These are phyloP conservation scores for Anthracocystis setariae DNA, from an alignment of 1,284 basidiomycete genomes.

Conservation along the genomic window DNA sequence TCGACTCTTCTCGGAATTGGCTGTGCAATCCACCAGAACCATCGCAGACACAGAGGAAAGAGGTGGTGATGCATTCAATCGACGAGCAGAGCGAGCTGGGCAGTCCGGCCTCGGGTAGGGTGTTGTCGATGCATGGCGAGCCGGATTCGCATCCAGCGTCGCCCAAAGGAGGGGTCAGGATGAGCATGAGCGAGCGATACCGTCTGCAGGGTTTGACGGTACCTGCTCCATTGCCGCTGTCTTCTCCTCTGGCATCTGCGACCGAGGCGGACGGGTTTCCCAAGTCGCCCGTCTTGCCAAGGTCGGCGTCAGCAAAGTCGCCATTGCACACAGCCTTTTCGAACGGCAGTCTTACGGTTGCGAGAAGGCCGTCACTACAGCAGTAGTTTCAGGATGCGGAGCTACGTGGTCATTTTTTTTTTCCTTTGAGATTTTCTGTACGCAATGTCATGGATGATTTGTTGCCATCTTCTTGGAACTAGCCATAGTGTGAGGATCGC, in stretches of 20 bases:
- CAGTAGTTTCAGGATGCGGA: background rate
- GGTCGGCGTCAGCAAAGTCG: slow-evolving; percentile 5
- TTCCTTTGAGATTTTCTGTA: too few relatives aligned
- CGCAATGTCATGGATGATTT: too few relatives aligned
- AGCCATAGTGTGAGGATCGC: too few relatives aligned
- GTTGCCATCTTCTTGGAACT: too few relatives aligned
- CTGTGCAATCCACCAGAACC: slow-evolving; percentile 21
- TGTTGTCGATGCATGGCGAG: slow-evolving; percentile 10
- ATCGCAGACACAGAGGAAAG: slow-evolving; percentile 12
- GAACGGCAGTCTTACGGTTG: slow-evolving; percentile 22
- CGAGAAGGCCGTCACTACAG: slow-evolving; percentile 17
- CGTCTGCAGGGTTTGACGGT: slow-evolving; percentile 31
- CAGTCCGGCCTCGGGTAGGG: slow-evolving; percentile 23
- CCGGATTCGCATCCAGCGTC: slow-evolving; percentile 30
- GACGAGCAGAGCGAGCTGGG: slow-evolving; percentile 44
- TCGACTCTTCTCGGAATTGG: slow-evolving; percentile 12
- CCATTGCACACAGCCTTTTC: slow-evolving; percentile 19
- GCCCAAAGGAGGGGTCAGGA: slow-evolving; percentile 13
- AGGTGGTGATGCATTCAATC: slow-evolving; percentile 37
- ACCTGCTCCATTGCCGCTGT: slow-evolving; percentile 32
- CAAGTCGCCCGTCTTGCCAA: slow-evolving; percentile 12
- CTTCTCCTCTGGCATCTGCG: slow-evolving; percentile 26
- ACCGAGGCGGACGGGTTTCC: slow-evolving; percentile 12
- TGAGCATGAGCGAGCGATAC: slow-evolving; percentile 49
- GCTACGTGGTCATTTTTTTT: too few relatives aligned